Percentiles rank a stretch among this genome's conserved stretches.
Evolutionary conservation across 306 rosid species (phyloP).

Genomic region (Hippophae tibetana): DNA sequence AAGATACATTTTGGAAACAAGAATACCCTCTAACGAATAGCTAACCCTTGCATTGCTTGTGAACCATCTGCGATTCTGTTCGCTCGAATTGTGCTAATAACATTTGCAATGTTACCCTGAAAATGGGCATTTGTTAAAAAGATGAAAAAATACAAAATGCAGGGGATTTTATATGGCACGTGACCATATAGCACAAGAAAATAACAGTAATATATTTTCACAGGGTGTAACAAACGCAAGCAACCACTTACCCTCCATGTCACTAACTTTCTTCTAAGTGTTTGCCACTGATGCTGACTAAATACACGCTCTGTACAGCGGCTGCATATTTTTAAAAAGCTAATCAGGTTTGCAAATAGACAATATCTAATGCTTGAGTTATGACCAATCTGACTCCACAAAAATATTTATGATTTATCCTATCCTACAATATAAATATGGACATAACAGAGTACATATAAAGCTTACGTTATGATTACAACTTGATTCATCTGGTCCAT

Average conservation of each 20-base stretch:
- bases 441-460: background rate
- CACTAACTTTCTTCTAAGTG: constrained; percentile 59
- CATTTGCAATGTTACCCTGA: constrained; percentile 66
- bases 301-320: constrained; percentile 63
- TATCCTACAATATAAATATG: background rate
- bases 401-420: too few species aligned
- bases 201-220: background rate
- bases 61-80: constrained; percentile 55
- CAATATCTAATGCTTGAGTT: background rate
- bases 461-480: constrained; percentile 60
- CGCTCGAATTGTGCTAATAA: constrained; percentile 71
- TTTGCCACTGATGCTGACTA: constrained; percentile 72
- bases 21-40: constrained; percentile 40
- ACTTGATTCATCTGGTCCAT: constrained; percentile 94
- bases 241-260: constrained; percentile 71
- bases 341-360: background rate
- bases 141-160: too few species aligned
- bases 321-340: constrained; percentile 37
- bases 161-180: too few species aligned
- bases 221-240: background rate
- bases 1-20: background rate
- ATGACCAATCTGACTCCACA: background rate
- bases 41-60: constrained; percentile 63
- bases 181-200: too few species aligned
- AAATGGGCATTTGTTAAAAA: too few species aligned